Conservation (phyloP, 305 asterid genomes). For the Salvia sclarea region DNA sequence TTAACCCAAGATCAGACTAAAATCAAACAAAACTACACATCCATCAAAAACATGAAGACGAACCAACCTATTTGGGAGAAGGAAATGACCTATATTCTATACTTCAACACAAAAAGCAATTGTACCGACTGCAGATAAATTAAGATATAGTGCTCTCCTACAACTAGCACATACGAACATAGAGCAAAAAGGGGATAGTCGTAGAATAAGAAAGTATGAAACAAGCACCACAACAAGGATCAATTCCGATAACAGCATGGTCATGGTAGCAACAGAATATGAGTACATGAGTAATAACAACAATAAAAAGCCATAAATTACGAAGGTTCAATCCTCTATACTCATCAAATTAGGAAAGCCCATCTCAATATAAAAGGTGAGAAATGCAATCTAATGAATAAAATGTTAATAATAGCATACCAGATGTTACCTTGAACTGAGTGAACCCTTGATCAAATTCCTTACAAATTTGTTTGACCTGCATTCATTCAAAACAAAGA, state of each 20-base stretch:
- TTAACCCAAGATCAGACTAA: constrained; percentile 25
- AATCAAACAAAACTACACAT: constrained; percentile 13
- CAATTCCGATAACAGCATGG: constrained; percentile 4
- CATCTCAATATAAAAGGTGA: background rate
- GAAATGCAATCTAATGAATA: constrained; percentile 22
- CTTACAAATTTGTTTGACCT: constrained; percentile 67
- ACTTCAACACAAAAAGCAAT: constrained; percentile 12
- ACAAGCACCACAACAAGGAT: constrained; percentile 12
- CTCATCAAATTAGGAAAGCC: constrained; percentile 21
- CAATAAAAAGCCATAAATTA: constrained; percentile 1
- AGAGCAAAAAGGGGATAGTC: constrained; percentile 1
- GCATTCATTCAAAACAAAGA: constrained; percentile 32
- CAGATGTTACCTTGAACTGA: constrained; percentile 81
- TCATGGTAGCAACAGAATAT: constrained; percentile 1
- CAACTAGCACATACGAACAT: background rate
- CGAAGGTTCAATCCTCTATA: constrained; percentile 11
- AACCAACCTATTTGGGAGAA: background rate
- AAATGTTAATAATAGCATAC: constrained; percentile 57
- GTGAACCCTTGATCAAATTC: constrained; percentile 66
- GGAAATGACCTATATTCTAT: constrained; percentile 21
- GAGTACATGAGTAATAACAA: background rate
- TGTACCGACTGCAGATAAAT: background rate
- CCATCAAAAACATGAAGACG: constrained; percentile 26
- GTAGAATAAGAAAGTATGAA: constrained; percentile 26
- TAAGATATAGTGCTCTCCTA: constrained; percentile 11